phyloP scores from a whole-genome alignment of 2,329 filamentous ascomycete genomes.

The Aspergillus sp. region DNA sequence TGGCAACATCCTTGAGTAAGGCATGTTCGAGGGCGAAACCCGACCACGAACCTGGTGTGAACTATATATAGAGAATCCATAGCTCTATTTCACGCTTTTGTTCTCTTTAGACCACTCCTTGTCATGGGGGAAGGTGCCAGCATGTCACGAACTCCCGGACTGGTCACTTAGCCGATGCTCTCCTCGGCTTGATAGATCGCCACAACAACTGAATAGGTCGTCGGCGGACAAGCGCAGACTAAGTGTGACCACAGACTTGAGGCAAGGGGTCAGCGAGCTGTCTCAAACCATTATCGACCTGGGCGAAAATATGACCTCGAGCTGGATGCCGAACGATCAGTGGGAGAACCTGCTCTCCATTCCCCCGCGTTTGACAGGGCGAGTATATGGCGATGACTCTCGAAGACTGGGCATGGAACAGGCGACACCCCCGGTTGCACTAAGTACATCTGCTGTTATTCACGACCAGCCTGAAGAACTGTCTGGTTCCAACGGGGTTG shows the following conservation, averaged over 20 bases:
- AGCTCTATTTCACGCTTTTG: background rate
- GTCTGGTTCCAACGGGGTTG: background rate
- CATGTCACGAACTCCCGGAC: background rate
- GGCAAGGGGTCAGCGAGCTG: background rate
- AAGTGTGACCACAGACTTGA: background rate
- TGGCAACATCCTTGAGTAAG: background rate
- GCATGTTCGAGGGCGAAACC: background rate
- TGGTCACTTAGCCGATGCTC: background rate
- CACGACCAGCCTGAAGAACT: background rate
- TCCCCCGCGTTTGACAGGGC: background rate
- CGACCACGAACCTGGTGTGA: background rate
- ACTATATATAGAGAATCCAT: background rate
- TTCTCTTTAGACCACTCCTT: background rate
- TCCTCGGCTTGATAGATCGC: background rate
- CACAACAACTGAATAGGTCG: background rate
- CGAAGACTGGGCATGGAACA: background rate
- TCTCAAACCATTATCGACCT: background rate
- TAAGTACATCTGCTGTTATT: background rate
- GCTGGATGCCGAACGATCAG: background rate
- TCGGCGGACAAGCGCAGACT: too few relatives aligned
- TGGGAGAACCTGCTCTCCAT: background rate
- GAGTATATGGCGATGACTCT: background rate
- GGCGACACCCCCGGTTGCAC: background rate
- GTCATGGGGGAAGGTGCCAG: background rate
- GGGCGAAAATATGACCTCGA: background rate